Base-by-base conservation (phyloP, 345 rosid species). In the Populus pruinosa region DNA sequence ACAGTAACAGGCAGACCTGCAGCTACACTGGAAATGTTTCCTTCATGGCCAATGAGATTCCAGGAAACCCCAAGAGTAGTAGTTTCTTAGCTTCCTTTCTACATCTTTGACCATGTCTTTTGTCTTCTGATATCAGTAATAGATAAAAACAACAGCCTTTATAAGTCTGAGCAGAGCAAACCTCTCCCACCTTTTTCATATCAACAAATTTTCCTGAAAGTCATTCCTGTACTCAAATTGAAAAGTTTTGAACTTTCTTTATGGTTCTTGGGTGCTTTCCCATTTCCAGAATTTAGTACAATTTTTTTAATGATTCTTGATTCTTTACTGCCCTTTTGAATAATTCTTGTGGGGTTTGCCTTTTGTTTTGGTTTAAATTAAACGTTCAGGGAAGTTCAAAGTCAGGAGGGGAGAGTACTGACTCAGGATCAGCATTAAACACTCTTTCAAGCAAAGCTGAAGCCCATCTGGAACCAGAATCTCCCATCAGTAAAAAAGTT, bases 1-100 rank as follows among this genome's bases (percentile, higher is more conserved):
- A 77, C 92, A 79, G 83, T 68, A 64, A 39, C 82, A 80, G 90
- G 88, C 77, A 90, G 90, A 85, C 97, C 96, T 82, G 92, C 97
- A 83, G 94, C 99, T 73, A 91, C 99, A 82, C 94, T 93, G 92
- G 99, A 96, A 83, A 93, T 96, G 95, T 96, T 93, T 89, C 99
- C 99, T 86, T 90, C 99, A 66, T 92, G 98, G 98, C 98, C 99
- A 89, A 93, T 96, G 70, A 96, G 97, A 89, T 89, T 89, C 88
- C 96, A 93, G 78, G 97, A 91, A 69, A 96, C 93, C 86, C 93
- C 91, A 77, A 88, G 88, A 88, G 95, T 92, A 78, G 79, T 78
- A 84, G 84, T 87, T 83, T 84, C 86, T 76, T 17, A 29, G 14
- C 44, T 53, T 80, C 68, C 84, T 82, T 86, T 82, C 77, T 74